Evolutionary conservation across 352 stramenopile species (phyloP), one percentile per base, ranked within the genome.

Genomic region (Phytophthora pseudosyringae): DNA sequence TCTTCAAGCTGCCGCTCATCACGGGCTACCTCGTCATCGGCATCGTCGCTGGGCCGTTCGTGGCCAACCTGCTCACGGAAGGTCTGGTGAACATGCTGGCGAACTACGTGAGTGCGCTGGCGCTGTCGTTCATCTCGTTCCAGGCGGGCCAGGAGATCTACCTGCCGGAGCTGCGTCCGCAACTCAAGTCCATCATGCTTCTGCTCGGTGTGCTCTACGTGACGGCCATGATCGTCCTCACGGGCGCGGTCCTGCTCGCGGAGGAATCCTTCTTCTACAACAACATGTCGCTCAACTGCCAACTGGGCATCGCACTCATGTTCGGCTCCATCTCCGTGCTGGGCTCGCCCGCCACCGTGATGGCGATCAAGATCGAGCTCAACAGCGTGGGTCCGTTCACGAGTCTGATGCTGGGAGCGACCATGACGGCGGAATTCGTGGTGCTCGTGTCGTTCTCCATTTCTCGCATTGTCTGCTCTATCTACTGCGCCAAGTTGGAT

Each of bases 361-460:
- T 90, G 79, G 81, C 81, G 35, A 90, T 90, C 71, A 88, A 90
- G 72, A 90, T 88, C 47, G 81, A 90, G 40, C 63, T 90, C 38
- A 87, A 90, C 47, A 86, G 79, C 28, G 81, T 88, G 33, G 81
- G 81, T 16, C 80, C 77, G 12, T 88, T 90, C 68, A 90, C 81
- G 11, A 89, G 82, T 56, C 64, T 90, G 51, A 90, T 90, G 81
- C 69, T 90, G 7, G 81, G 81, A 28, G 71, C 80, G 33, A 89
- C 80, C 18, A 90, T 90, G 81, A 79, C 63, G 1, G 77, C 81
- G 16, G 81, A 90, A 55, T 90, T 90, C 33, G 66, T 90, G 11
- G 81, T 90, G 49, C 64, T 90, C 21, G 49, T 90, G 7, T 86
- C 77, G 1, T 90, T 90, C 59, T 90, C 81, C 1, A 56, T 90